Conservation (phyloP, 345 rosid species). For the Turritis glabra region DNA sequence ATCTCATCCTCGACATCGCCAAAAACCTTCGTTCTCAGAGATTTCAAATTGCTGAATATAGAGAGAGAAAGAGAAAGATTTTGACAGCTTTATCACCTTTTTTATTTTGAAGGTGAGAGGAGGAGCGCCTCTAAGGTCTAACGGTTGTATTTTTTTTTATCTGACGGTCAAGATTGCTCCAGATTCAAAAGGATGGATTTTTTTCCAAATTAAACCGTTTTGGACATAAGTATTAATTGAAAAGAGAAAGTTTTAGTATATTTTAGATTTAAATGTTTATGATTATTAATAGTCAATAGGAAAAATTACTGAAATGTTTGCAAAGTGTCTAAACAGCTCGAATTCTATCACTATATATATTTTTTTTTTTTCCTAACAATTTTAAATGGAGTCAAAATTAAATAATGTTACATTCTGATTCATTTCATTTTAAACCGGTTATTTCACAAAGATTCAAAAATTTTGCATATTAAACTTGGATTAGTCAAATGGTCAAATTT, state of each 20-base stretch:
- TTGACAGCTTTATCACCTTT: neutral
- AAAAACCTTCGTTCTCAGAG: neutral
- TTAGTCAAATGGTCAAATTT: no score
- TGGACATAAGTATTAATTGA: neutral
- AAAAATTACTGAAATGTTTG: no score
- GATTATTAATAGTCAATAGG: neutral
- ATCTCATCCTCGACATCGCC: constrained; percentile 61
- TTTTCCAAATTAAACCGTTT: neutral
- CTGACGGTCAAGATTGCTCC: constrained; percentile 41
- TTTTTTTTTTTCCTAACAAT: no score
- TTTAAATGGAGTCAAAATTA: no score
- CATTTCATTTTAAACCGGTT: no score
- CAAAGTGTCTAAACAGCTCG: no score
- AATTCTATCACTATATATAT: no score
- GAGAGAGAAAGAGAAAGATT: neutral
- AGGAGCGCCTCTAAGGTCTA: constrained; percentile 42
- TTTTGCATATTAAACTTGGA: no score
- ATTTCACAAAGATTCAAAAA: no score
- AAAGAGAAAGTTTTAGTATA: neutral
- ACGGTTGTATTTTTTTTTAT: constrained; percentile 51
- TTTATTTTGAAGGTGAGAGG: neutral
- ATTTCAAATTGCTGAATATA: neutral
- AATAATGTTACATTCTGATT: no score
- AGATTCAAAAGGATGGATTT: constrained; percentile 23
- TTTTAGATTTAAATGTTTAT: neutral